These are phyloP conservation scores for Alternaria viburni DNA, from an alignment of 2,329 filamentous ascomycete species.

Conservation along the genomic window DNA sequence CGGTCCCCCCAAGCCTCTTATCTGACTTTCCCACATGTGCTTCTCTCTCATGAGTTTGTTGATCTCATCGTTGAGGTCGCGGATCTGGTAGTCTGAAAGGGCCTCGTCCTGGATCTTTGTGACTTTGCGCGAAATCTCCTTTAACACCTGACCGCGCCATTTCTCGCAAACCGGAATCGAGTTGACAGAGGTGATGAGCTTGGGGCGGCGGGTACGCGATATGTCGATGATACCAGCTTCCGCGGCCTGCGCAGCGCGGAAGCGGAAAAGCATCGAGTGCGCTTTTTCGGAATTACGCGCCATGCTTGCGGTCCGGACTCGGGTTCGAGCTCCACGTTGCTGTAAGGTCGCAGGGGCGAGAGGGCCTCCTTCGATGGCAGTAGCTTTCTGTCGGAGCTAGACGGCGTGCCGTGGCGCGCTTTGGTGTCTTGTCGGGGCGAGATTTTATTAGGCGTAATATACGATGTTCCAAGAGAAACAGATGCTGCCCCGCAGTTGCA, in stretches of 20 bases:
- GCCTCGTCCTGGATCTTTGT: slow-evolving; percentile 91
- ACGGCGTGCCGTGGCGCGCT: slow-evolving; percentile 16
- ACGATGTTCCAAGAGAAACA: slow-evolving; percentile 22
- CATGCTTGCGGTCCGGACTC: slow-evolving; percentile 49
- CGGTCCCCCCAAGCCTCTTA: slow-evolving; percentile 91
- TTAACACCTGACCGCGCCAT: slow-evolving; percentile 97
- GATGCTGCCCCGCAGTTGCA: slow-evolving; percentile 39
- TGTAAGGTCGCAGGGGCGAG: not conserved
- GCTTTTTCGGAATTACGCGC: slow-evolving; percentile 98
- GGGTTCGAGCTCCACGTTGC: not conserved
- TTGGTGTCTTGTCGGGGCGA: not conserved
- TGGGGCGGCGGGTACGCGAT: slow-evolving; percentile 85
- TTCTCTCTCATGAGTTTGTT: slow-evolving; percentile 99
- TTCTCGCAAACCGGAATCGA: slow-evolving; percentile 89
- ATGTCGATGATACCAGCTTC: slow-evolving; percentile 96
- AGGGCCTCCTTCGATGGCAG: not conserved
- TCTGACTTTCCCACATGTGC: slow-evolving; percentile 98
- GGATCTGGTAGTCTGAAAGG: slow-evolving; percentile 95
- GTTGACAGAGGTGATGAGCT: slow-evolving; percentile 85
- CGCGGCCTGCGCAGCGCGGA: slow-evolving; percentile 94
- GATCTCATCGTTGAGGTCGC: slow-evolving; percentile 98
- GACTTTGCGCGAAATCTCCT: slow-evolving; percentile 96
- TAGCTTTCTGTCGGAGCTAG: not conserved
- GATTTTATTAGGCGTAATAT: slow-evolving; percentile 11
- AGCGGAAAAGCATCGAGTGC: slow-evolving; percentile 99